Base-by-base conservation (phyloP, 2,329 filamentous ascomycete species). In the Scortechinia acanthostroma region DNA sequence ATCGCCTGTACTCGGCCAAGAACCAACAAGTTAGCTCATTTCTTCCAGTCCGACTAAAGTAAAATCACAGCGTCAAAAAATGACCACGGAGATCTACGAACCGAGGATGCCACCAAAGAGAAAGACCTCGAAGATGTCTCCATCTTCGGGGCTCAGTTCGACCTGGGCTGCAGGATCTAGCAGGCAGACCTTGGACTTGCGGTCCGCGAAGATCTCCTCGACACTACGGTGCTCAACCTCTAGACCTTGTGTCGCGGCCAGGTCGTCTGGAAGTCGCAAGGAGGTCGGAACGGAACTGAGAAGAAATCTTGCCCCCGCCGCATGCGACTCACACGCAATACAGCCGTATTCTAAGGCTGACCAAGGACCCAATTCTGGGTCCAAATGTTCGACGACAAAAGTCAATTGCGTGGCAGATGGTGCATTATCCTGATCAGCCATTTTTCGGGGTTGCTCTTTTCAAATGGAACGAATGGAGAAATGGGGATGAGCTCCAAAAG, bases 21-120 rank as follows among this genome's bases (percentile, higher is more conserved):
- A 6, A 37, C 4, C 13, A 6, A 19, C 15, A 19, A 10, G 35
- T 40, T 40, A 40, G 35, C 35, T 40, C 20, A 22, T 19, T 30
- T 30, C 25, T n/a, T 10, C 25, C 25, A 30, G n/a, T n/a, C n/a
- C n/a, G n/a, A 30, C 10, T 10, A 40, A 40, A 10, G 17, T 15
- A 19, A 10, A 10, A 40, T 10, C 14, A 40, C 6, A 19, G 20
- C 17, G 17, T 15, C 17, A 35, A 16, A 17, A 51, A 43, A 42
- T 43, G 43, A 46, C 43, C 16, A 17, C 45, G n/a, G n/a, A 10
- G 25, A n/a, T 10, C 25, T 30, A 52, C 68, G 50, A 64, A 80
- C 77, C 81, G 46, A 86, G 66, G 55, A 86, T 86, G 35, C 81
- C 81, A 42, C 81, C 81, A 59, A 85, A 86, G 33, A 86, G 62